Evolutionary conservation across 1,284 basidiomycete genomes (phyloP), one percentile per base, ranked within the genome.

Genomic region (Chalciporus sp.): DNA sequence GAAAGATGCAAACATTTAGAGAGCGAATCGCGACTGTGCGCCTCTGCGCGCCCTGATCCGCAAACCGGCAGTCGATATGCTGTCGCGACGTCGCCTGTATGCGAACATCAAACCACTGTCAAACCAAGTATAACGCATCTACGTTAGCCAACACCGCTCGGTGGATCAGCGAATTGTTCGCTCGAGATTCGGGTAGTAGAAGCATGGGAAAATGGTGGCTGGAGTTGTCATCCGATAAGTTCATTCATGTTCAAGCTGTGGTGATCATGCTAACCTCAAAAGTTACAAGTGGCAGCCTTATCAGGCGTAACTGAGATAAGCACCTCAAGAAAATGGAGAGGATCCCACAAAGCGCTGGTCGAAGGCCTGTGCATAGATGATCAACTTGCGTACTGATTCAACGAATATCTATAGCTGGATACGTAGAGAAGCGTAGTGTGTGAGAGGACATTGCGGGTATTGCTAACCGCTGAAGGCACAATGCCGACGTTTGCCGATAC

Each of bases 401-500:
- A 39, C n/a, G 37, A 39, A 16, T 31, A 37, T 37, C 16, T 37
- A 17, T 17, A 37, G 4, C 28, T 50, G 47, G 26, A 39, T 43
- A 17, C 7, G 55, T 26, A 46, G 29, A 14, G 28, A 29, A 31
- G 35, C 27, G 11, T 40, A 43, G 31, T 33, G 57, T 51, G 60
- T 41, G 49, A 59, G 53, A 31, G 33, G 23, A 23, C 33, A 28
- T 31, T 31, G 50, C 42, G 42, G 42, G n/a, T 10, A 44, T 44
- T 27, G 29, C 42, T 44, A 19, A 44, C 49, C 59, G 51, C 39
- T 26, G 37, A 28, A 35, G 37, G 16, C n/a, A 39, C 9, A n/a
- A 48, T 64, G 60, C 51, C 52, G 58, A 62, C 45, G 39, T 1
- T 26, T 64, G 56, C 50, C 49, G 56, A 64, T 39, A 39, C n/a